These are phyloP conservation scores for Pseudotsuga menziesii DNA, from an alignment of 75 land plant genomes.

Conservation along the genomic window DNA sequence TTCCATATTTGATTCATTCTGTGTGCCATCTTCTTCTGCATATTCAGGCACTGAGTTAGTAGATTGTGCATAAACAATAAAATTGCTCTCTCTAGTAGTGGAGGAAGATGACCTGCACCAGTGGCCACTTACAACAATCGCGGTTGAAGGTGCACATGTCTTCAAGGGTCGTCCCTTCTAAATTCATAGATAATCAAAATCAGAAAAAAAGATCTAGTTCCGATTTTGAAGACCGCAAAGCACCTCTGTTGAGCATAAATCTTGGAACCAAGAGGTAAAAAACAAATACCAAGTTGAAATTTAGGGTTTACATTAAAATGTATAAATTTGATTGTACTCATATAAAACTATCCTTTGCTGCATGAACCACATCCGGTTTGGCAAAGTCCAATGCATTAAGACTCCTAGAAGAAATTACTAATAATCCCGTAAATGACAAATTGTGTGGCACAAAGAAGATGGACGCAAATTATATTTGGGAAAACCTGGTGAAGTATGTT, in stretches of 20 bases:
- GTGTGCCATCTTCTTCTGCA: neutral
- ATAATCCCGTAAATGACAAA: neutral
- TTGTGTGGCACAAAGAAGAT: neutral
- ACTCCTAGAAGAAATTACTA: neutral
- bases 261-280: conserved; percentile 6
- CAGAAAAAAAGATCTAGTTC: neutral
- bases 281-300: neutral
- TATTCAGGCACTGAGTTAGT: neutral
- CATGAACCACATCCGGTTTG: neutral
- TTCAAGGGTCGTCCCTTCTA: conserved; percentile 1
- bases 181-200: conserved; percentile 2
- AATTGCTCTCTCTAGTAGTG: neutral
- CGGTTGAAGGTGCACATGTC: conserved; percentile 5
- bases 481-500: conserved; percentile 13
- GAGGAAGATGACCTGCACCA: neutral
- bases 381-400: neutral
- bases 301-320: neutral
- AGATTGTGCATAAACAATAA: conserved; percentile 7
- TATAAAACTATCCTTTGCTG: neutral
- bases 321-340: neutral
- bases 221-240: neutral
- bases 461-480: neutral
- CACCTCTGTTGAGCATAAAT: neutral
- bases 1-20: conserved; percentile 15
- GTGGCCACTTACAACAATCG: neutral